Evolutionary conservation across 371 early-diverging fungal genomes (phyloP).

Genomic region (Gilbertella persicaria): DNA sequence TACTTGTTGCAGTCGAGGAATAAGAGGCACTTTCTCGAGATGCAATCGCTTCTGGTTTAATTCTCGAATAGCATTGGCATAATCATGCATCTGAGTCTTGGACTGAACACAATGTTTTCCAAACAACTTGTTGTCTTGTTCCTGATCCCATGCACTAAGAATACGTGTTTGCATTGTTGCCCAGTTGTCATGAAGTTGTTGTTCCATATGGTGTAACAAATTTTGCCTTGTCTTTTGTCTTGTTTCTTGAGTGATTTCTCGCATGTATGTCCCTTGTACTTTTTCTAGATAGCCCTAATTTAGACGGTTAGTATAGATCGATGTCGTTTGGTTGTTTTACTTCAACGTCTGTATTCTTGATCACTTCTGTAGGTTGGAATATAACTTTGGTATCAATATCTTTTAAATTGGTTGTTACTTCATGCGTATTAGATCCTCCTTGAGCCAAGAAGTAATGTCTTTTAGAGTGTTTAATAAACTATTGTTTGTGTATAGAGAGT

Average conservation of each 20-base stretch:
- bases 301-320: not conserved
- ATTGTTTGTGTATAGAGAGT: not conserved
- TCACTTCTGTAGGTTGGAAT: constrained; percentile 66
- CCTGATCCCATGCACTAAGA: constrained; percentile 72
- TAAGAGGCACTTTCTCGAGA: not conserved
- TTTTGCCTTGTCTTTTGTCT: constrained; percentile 53
- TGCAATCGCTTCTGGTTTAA: constrained; percentile 10
- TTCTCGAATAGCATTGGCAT: constrained; percentile 2
- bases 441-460: constrained; percentile 72
- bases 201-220: constrained; percentile 54
- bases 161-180: constrained; percentile 64
- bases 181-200: constrained; percentile 65
- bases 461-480: too few species aligned
- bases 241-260: constrained; percentile 71
- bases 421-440: constrained; percentile 74
- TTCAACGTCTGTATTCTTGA: constrained; percentile 81
- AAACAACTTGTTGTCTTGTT: constrained; percentile 18
- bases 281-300: constrained; percentile 65
- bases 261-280: constrained; percentile 73
- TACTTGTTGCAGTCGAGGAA: not conserved
- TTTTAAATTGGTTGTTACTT: constrained; percentile 55
- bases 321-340: constrained; percentile 19
- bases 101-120: too few species aligned
- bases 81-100: not conserved
- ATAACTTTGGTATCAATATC: constrained; percentile 64